These are phyloP conservation scores for Dunaliella salina DNA, from an alignment of 163 green algal species.

Conservation along the genomic window DNA sequence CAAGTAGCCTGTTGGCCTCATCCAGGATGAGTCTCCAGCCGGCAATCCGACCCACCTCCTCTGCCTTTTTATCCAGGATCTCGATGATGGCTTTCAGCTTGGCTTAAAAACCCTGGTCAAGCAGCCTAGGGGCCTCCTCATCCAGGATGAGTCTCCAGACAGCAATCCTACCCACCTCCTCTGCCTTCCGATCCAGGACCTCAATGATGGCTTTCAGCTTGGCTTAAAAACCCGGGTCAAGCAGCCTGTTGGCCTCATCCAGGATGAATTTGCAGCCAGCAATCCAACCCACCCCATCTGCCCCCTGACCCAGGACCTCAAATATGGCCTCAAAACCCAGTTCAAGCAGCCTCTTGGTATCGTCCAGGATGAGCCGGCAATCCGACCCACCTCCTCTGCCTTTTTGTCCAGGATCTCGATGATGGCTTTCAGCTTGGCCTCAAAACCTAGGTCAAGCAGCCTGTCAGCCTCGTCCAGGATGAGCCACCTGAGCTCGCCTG, in stretches of 20 bases:
- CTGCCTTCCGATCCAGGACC: conserved; percentile 1
- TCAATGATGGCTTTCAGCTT: conserved; percentile 16
- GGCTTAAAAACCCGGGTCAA: conserved; percentile 89
- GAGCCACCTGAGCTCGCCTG: conserved; percentile 69
- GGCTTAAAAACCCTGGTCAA: conserved; percentile 89
- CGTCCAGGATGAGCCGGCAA: conserved; percentile 92
- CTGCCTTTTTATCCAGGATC: background rate
- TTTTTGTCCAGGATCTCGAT: background rate
- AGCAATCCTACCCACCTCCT: too few relatives aligned
- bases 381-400: background rate
- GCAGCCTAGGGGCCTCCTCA: conserved; percentile 85
- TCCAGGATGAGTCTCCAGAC: conserved; percentile 96
- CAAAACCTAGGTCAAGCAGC: conserved; percentile 92
- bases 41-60: background rate
- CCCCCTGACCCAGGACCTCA: too few relatives aligned
- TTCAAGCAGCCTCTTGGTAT: conserved; percentile 87
- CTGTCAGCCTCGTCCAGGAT: conserved; percentile 91
- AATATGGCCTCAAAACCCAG: too few relatives aligned
- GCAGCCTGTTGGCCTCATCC: conserved; percentile 86
- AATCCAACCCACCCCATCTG: too few relatives aligned
- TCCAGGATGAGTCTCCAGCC: conserved; percentile 91
- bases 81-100: conserved; percentile 16
- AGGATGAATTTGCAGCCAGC: too few relatives aligned
- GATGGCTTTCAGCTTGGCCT: conserved; percentile 35
- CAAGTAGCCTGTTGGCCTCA: conserved; percentile 86